These are phyloP conservation scores for Fusarium oligoseptatum DNA, from an alignment of 2,329 filamentous ascomycete genomes.

Conservation along the genomic window DNA sequence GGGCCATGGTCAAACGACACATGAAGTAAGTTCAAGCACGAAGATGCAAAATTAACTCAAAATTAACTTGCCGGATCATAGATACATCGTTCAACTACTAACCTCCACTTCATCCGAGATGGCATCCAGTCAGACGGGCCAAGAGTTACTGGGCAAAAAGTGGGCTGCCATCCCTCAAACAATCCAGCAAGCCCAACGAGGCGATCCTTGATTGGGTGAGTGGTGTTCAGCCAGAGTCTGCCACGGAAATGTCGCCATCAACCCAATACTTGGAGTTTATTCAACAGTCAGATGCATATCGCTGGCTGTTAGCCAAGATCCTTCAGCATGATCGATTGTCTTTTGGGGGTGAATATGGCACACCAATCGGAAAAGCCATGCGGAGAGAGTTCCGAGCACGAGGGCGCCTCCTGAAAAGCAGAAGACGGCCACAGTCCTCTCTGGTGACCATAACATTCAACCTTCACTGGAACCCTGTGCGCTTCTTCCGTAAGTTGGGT, in stretches of 20 bases:
- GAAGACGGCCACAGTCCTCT: not conserved
- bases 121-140: not conserved
- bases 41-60: not conserved
- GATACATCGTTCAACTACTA: not conserved
- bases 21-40: not conserved
- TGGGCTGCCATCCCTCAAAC: fast-evolving
- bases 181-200: not conserved
- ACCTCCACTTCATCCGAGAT: not conserved
- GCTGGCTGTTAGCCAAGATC: conserved; percentile 12
- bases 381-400: not conserved
- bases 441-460: not conserved
- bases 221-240: not conserved
- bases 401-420: not conserved
- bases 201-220: conserved; percentile 1
- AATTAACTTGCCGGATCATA: not conserved
- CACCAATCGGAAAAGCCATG: not conserved
- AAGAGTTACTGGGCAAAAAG: not conserved
- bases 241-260: not conserved
- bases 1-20: not conserved
- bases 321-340: not conserved
- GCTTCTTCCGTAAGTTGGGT: not conserved
- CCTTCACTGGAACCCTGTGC: not conserved
- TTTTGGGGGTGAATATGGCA: not conserved
- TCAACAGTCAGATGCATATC: not conserved
- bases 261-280: conserved; percentile 3